phyloP scores from a whole-genome alignment of 148 eudicot genomes.

The Linanthus parryae region DNA sequence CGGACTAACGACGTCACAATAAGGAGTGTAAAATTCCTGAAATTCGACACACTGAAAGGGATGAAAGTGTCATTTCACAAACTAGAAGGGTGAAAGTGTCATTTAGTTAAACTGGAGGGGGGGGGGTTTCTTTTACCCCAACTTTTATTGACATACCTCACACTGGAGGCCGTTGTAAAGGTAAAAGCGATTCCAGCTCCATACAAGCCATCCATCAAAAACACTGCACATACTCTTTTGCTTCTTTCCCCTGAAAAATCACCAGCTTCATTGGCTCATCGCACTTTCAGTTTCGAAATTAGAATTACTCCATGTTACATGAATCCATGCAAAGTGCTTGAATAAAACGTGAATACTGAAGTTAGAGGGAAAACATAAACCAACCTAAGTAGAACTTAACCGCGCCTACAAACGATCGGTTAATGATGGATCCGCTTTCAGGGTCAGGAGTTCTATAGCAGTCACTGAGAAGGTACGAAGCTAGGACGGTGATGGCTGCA shows the following conservation, averaged over 20 bases:
- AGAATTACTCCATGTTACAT: neutral
- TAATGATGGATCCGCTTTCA: slow-evolving; percentile 19
- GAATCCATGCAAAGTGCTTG: neutral
- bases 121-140: too few species aligned
- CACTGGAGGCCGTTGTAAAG: slow-evolving; percentile 12
- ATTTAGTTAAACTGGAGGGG: too few species aligned
- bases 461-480: slow-evolving; percentile 33
- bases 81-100: neutral
- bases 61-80: neutral
- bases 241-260: slow-evolving; percentile 12
- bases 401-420: slow-evolving; percentile 38
- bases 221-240: slow-evolving; percentile 12
- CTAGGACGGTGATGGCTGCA: slow-evolving; percentile 27
- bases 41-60: neutral
- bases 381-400: slow-evolving; percentile 33
- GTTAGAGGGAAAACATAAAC: neutral
- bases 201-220: slow-evolving; percentile 18
- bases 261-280: neutral
- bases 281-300: neutral
- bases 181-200: slow-evolving; percentile 18
- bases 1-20: too few species aligned
- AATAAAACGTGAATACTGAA: neutral
- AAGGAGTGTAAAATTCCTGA: too few species aligned
- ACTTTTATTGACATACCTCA: slow-evolving; percentile 15
- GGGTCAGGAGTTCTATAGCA: slow-evolving; percentile 41